These are phyloP conservation scores for Quercus phellos DNA, from an alignment of 331 rosid species.

Conservation along the genomic window DNA sequence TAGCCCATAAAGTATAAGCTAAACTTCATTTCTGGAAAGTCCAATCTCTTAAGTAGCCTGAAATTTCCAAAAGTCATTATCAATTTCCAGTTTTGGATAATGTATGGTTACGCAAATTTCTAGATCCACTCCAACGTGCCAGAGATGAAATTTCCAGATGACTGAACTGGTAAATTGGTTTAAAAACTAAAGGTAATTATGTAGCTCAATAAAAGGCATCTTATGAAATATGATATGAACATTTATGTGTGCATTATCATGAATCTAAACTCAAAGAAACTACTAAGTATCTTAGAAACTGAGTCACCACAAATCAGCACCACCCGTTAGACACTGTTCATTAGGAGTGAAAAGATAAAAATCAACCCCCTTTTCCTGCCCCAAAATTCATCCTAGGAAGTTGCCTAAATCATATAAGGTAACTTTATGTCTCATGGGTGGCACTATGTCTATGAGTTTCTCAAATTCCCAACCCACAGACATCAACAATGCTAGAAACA, in stretches of 20 bases:
- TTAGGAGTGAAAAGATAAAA: neutral
- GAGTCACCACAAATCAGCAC: neutral
- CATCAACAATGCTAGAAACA: neutral
- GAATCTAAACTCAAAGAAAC: neutral
- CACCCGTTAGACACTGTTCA: neutral
- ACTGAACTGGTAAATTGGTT: neutral
- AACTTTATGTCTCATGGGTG: neutral
- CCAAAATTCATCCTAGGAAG: neutral
- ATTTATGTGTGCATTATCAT: neutral
- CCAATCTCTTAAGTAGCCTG: conserved; percentile 91
- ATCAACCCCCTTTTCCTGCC: neutral
- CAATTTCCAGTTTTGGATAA: conserved; percentile 4
- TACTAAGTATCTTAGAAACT: neutral
- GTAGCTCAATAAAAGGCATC: neutral
- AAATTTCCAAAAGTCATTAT: conserved; percentile 20
- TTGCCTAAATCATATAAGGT: neutral
- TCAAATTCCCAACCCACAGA: neutral
- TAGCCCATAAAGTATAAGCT: conserved; percentile 88
- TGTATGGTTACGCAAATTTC: neutral
- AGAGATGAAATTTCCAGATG: neutral
- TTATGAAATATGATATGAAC: neutral
- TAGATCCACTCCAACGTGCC: neutral
- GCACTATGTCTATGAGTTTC: neutral
- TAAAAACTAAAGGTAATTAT: neutral
- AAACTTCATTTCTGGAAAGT: conserved; percentile 86